Conservation (phyloP, 2,329 filamentous ascomycete species). For the Colletotrichum lini region DNA sequence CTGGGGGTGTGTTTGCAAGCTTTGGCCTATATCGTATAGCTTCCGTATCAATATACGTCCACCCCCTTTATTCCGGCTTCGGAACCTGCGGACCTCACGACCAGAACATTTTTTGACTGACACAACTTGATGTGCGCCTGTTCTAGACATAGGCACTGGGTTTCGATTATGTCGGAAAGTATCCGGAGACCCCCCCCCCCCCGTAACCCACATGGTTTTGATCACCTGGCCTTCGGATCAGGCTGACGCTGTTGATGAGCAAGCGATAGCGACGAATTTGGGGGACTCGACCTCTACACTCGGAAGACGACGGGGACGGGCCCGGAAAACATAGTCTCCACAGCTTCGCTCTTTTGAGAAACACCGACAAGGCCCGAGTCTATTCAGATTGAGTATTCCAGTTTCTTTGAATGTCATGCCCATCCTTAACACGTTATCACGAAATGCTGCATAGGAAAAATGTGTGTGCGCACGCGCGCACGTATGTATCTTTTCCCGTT, state of each 20-base stretch:
- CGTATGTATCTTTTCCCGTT: no score
- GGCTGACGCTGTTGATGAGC: neutral
- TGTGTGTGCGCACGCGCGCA: no score
- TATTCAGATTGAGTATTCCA: neutral
- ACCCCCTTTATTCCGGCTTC: neutral
- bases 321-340: neutral
- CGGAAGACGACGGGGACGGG: neutral
- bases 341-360: slow-evolving; percentile 1
- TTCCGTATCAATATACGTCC: neutral
- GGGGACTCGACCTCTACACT: neutral
- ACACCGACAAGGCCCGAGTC: slow-evolving; percentile 5
- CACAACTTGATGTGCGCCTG: neutral
- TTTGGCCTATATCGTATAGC: neutral
- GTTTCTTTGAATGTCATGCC: neutral
- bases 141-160: neutral
- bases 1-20: neutral
- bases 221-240: neutral
- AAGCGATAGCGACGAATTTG: neutral
- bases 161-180: no score
- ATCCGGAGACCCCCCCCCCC: neutral
- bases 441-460: neutral
- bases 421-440: neutral
- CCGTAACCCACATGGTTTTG: neutral
- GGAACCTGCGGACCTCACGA: neutral
- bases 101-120: neutral